Base-by-base conservation (phyloP, 352 stramenopile species). In the Phytophthora ramorum region DNA sequence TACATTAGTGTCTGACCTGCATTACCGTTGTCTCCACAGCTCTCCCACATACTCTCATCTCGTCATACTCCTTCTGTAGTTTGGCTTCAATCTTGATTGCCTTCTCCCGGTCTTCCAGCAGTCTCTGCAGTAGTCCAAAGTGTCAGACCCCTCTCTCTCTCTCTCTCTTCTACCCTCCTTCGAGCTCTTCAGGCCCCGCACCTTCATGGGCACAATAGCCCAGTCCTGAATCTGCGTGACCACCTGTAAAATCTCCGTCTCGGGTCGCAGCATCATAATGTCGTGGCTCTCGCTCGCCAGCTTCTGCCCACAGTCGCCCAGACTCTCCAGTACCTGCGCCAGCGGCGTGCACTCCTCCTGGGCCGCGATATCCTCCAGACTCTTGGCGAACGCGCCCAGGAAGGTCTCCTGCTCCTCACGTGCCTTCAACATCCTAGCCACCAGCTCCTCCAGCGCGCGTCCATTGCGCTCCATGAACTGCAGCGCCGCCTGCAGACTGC, bases 391-490 rank as follows among this genome's bases (percentile, higher is more conserved):
- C 4, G 59, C 58, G 10, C 20, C 34, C 10, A 86, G 70, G 64
- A 92, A 92, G 2, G 51, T 53, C 76, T 92, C 81, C 56, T 92
- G 81, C 52, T 92, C 82, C 58, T 93, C 82, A 0, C 84, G 75
- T 28, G 79, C 71, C 43, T 73, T 79, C 49, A 91, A 65, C 79
- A 90, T 91, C 66, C 79, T 81, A 19, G 72, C 74, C 43, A 93
- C 76, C 26, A 90, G 61, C 54, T 94, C 87, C 64, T 92, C 82
- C n/a, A 96, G 68, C 37, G 85, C 82, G 44, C 71, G 82, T 1
- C 79, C 75, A 56, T 90, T 96, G 57, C 81, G 81, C 83, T 96
- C 87, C 73, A 93, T 85, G 61, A 94, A 87, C 71, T 93, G 82
- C 53, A 96, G 57, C 51, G 89, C 83, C 58, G 79, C 70, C 59